A percentile compares a stretch with the other conserved stretches of the same genome.
Conservation (phyloP, 441 rosid species). For the Pelargonium exstipulatum region DNA sequence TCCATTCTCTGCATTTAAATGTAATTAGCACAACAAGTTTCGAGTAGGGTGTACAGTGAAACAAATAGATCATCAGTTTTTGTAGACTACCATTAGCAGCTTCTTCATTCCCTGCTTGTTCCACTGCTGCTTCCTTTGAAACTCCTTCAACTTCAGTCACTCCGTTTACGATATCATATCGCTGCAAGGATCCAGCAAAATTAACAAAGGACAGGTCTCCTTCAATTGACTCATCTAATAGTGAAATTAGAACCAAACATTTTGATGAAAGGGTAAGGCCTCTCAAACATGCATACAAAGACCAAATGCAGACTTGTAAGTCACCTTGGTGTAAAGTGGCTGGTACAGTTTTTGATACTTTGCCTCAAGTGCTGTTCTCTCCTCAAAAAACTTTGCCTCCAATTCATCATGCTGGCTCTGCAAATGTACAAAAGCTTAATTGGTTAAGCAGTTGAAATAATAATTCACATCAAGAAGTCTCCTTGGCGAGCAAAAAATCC, state of each 20-base stretch:
- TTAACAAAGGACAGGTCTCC: background rate
- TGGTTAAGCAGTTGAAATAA: background rate
- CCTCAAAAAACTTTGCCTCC: slow-evolving; percentile 83
- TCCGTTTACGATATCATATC: slow-evolving; percentile 74
- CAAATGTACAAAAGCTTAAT: background rate
- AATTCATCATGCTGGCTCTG: slow-evolving; percentile 79
- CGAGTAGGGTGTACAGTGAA: background rate
- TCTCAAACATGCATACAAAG: no score
- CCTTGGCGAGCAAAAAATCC: background rate
- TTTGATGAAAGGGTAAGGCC: no score
- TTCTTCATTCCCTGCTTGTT: slow-evolving; percentile 42
- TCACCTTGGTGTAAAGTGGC: slow-evolving; percentile 74
- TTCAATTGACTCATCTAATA: no score
- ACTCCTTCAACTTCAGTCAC: slow-evolving; percentile 53
- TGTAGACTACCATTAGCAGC: slow-evolving; percentile 43
- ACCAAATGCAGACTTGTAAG: no score
- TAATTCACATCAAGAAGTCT: background rate
- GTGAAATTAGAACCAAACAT: no score
- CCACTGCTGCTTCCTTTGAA: slow-evolving; percentile 35
- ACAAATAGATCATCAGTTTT: background rate
- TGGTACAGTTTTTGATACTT: slow-evolving; percentile 73
- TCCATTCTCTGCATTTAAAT: slow-evolving; percentile 59
- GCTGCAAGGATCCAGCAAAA: slow-evolving; percentile 31
- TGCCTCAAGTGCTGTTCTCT: slow-evolving; percentile 85
- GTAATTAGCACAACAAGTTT: slow-evolving; percentile 2